phyloP scores from a whole-genome alignment of 306 rosid genomes.

The Cicer arietinum region DNA sequence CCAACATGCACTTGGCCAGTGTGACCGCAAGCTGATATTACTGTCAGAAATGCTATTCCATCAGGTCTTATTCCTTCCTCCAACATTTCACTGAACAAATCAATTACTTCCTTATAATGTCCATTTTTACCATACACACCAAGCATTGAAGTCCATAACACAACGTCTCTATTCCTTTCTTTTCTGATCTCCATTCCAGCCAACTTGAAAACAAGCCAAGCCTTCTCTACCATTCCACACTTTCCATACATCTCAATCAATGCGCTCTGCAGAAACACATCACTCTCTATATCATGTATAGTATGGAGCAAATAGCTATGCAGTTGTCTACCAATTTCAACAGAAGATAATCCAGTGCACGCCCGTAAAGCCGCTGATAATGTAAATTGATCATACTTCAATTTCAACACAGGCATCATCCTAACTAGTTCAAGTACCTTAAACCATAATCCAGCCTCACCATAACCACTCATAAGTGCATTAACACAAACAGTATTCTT shows the following conservation, averaged over 20 bases:
- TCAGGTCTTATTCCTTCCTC: conserved; percentile 70
- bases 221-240: conserved; percentile 69
- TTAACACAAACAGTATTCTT: conserved; percentile 73
- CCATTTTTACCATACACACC: conserved; percentile 78
- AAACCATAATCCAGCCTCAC: conserved; percentile 66
- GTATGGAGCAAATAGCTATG: conserved; percentile 62
- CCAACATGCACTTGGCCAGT: conserved; percentile 76
- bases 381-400: conserved; percentile 69
- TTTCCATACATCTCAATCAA: conserved; percentile 84
- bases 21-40: conserved; percentile 74
- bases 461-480: conserved; percentile 69
- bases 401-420: conserved; percentile 62
- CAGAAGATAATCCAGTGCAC: conserved; percentile 67
- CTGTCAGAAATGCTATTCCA: conserved; percentile 69
- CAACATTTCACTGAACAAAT: conserved; percentile 65
- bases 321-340: conserved; percentile 70
- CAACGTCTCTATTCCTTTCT: conserved; percentile 61
- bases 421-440: conserved; percentile 61
- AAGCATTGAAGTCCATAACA: conserved; percentile 82
- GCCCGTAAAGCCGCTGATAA: conserved; percentile 69
- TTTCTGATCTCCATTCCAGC: conserved; percentile 53
- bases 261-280: conserved; percentile 68
- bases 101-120: conserved; percentile 57
- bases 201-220: conserved; percentile 61
- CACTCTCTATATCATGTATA: conserved; percentile 49